Conservation (phyloP, 2,329 filamentous ascomycete species). For the Bipolaris cookei region DNA sequence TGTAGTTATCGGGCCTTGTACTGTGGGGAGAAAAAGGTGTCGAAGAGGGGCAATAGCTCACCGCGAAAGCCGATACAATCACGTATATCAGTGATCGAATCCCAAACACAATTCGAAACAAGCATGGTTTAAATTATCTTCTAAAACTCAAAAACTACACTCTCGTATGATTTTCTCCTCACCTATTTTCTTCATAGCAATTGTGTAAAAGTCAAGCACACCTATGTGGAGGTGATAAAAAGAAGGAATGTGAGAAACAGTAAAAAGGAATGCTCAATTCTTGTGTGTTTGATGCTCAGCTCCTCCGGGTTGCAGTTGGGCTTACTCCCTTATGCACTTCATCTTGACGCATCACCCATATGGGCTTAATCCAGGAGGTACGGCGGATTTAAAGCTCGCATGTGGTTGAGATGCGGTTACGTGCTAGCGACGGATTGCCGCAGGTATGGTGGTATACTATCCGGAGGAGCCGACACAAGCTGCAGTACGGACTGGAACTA, state of each 20-base stretch:
- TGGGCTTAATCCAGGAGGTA: background rate
- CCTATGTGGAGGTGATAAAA: background rate
- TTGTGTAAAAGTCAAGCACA: background rate
- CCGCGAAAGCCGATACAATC: no score
- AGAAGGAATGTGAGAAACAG: slow-evolving; percentile 10
- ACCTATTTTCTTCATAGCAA: slow-evolving; percentile 4
- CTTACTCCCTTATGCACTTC: background rate
- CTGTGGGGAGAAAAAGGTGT: no score
- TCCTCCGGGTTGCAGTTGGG: background rate
- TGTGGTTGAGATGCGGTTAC: background rate
- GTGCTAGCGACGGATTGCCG: background rate
- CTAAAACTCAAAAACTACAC: slow-evolving; percentile 2
- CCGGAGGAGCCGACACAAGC: background rate
- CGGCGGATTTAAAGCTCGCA: background rate
- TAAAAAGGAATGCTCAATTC: slow-evolving; percentile 5
- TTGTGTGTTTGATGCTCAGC: background rate
- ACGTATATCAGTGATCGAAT: no score
- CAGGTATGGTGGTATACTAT: background rate
- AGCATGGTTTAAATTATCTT: background rate
- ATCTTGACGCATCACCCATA: background rate
- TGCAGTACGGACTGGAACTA: slow-evolving; percentile 9
- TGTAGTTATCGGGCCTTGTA: no score
- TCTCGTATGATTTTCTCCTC: slow-evolving; percentile 12
- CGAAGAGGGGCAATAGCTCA: no score
- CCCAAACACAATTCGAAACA: background rate